Evolutionary conservation across 2,329 filamentous ascomycete species (phyloP).

Genomic region (Clathrospora elynae): DNA sequence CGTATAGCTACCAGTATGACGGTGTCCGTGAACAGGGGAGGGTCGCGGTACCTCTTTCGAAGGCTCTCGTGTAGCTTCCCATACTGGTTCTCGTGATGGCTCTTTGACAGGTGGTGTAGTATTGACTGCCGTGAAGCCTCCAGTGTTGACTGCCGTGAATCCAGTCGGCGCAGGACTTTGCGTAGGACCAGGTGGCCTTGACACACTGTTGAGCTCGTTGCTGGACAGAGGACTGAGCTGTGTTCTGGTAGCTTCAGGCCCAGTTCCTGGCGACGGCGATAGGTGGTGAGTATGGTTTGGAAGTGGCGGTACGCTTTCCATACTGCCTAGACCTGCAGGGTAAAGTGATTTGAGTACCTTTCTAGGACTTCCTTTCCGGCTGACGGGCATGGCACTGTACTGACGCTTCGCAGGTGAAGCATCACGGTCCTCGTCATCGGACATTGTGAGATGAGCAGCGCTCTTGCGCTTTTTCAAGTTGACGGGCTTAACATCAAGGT

Average conservation of each 20-base stretch:
- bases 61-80: conserved; percentile 21
- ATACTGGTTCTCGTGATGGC: conserved; percentile 16
- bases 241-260: conserved; percentile 28
- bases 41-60: conserved; percentile 16
- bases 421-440: conserved; percentile 39
- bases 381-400: conserved; percentile 36
- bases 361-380: conserved; percentile 35
- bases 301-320: conserved; percentile 37
- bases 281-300: conserved; percentile 27
- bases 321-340: conserved; percentile 24
- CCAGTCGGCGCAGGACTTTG: conserved; percentile 20
- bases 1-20: conserved; percentile 31
- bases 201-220: conserved; percentile 37
- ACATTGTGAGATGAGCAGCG: conserved; percentile 34
- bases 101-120: conserved; percentile 22
- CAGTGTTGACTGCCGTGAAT: conserved; percentile 30
- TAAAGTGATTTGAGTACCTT: conserved; percentile 36
- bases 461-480: conserved; percentile 44
- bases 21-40: conserved; percentile 15
- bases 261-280: conserved; percentile 23
- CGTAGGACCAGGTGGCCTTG: conserved; percentile 19
- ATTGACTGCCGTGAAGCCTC: conserved; percentile 35
- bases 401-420: conserved; percentile 35
- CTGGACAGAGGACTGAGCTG: conserved; percentile 38
- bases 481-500: conserved; percentile 29